These are phyloP conservation scores for Cucurbita pepo DNA, from an alignment of 306 rosid genomes.

Conservation along the genomic window DNA sequence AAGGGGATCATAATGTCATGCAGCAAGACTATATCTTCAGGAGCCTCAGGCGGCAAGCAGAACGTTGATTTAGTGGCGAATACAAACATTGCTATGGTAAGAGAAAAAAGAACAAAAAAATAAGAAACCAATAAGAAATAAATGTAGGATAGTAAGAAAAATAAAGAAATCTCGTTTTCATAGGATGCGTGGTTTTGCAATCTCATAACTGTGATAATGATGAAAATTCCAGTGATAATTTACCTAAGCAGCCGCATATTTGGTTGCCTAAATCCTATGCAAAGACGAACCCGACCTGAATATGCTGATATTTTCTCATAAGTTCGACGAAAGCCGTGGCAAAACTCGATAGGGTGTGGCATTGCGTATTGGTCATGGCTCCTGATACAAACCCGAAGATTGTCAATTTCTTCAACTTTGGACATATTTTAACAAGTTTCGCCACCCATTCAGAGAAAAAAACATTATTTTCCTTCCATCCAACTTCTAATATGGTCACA, in stretches of 20 bases:
- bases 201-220: neutral
- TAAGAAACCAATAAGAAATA: neutral
- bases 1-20: neutral
- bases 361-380: slow-evolving; percentile 42
- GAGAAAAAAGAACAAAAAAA: neutral
- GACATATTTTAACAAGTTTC: slow-evolving; percentile 53
- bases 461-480: slow-evolving; percentile 54
- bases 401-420: slow-evolving; percentile 41
- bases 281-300: slow-evolving; percentile 42
- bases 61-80: neutral
- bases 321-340: slow-evolving; percentile 46
- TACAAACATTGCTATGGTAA: neutral
- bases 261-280: slow-evolving; percentile 22
- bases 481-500: slow-evolving; percentile 58
- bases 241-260: neutral
- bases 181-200: slow-evolving; percentile 16
- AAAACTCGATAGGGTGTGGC: slow-evolving; percentile 40
- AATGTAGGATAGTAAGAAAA: neutral
- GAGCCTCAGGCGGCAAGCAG: neutral
- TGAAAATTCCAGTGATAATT: neutral
- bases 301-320: slow-evolving; percentile 39
- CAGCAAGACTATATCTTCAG: neutral
- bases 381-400: slow-evolving; percentile 55
- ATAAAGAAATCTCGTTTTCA: neutral
- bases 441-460: slow-evolving; percentile 60